Evolutionary conservation across 257 asterid genomes (phyloP), one percentile per base, ranked within the genome.

Genomic region (Przewalskia tangutica): DNA sequence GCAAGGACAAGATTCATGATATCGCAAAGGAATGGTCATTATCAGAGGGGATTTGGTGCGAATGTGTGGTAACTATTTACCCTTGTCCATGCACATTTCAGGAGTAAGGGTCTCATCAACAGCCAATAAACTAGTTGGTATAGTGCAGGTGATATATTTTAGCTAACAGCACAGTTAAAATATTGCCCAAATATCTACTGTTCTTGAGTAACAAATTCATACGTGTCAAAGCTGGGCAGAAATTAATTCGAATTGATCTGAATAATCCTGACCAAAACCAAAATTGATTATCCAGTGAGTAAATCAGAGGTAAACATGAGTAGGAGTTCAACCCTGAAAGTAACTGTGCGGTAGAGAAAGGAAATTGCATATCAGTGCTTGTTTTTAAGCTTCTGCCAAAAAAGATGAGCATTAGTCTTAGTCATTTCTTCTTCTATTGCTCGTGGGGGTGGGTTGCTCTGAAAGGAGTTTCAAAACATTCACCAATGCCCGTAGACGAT

Each of bases 401-500:
- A 48, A 20, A 73, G 46, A 50, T 2, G 80, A 50, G 46, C 20
- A 18, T 85, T 70, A 11, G 83, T 58, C 81, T 86, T 87, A 90
- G 32, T 90, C 91, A 2, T 23, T 84, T 86, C 85, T 86, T 16
- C 89, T 92, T 84, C 88, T 88, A 66, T 51, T 84, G 66, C 60
- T 79, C 48, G 86, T 83, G 6, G 93, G 56, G 20, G 88, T 63
- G 27, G 86, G 91, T 54, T 92, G 91, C 44, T 91, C 99, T 0
- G 89, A 84, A 56, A 96, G 90, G 51, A 93, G 85, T 87, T 96
- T 96, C 81, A 93, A 40, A 81, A 96, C 97, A 20, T 90, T 91
- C 81, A 89, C 89, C 90, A 94, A 76, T 48, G 97, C 98, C 70
- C 93, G 87, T 79, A 94, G 50, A 13, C 94, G 97, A 73, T 94